Evolutionary conservation across 2,329 filamentous ascomycete genomes (phyloP), one percentile per base, ranked within the genome.

Genomic region (Colletotrichum camelliae): DNA sequence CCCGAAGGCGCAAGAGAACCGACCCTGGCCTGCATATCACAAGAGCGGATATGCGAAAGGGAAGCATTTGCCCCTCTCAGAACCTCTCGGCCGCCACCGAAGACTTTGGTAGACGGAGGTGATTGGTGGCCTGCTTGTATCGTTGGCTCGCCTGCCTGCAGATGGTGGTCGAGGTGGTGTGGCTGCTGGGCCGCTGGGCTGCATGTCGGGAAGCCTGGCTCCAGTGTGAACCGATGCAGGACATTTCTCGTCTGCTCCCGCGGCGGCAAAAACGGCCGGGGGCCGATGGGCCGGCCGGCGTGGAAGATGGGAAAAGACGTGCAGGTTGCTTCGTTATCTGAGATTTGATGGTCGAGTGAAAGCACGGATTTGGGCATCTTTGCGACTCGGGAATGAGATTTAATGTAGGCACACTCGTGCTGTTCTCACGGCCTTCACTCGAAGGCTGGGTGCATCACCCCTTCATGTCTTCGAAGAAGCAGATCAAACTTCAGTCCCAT

Each of bases 161-260:
- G 35, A 52, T 24, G 27, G 43, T 24, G 18, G 27, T 18, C 24
- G 24, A 27, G 29, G 24, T 61, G 27, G 29, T 31, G 60, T 16
- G 52, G 21, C 8, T 58, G 61, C 69, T 75, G 64, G 16, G 69
- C 69, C 73, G 57, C 73, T 29, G 73, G 70, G 69, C 69, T 64
- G 73, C 73, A 73, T 64, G 9, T 37, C 39, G 68, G 73, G 68
- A 62, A 55, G 37, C 55, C n/a, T 13, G 27, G 55, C n/a, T 24
- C 24, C 43, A 29, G 52, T 31, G 35, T 37, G 60, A 48, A 74
- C 68, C 35, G n/a, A 37, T 64, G 72, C 60, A 71, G 21, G 29
- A 29, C 55, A 61, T 72, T 21, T 33, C 16, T 35, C 35, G 35
- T 27, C 16, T 33, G 27, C 29, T 55, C 33, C 33, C 60, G 62